phyloP scores from a whole-genome alignment of 345 rosid species.

The Tarenaya hassleriana region DNA sequence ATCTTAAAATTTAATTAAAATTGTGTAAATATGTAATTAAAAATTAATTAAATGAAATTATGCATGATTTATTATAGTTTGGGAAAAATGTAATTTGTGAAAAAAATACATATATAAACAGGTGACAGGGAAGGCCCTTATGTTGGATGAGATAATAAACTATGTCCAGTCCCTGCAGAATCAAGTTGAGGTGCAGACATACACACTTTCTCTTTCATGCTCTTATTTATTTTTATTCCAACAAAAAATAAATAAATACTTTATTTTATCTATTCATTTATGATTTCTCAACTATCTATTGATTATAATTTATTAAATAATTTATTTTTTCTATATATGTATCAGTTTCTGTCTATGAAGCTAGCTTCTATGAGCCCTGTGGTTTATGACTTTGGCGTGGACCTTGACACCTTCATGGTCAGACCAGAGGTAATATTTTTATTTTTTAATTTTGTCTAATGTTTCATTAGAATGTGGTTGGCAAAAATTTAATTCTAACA shows the following conservation, averaged over 20 bases:
- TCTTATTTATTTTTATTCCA: background rate
- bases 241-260: too few species aligned
- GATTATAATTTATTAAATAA: background rate
- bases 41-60: background rate
- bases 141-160: slow-evolving; percentile 83
- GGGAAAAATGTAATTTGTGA: slow-evolving; percentile 2
- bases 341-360: slow-evolving; percentile 71
- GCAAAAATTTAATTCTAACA: slow-evolving; percentile 37
- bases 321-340: background rate
- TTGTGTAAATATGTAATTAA: background rate
- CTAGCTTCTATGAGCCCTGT: slow-evolving; percentile 57
- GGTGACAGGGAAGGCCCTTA: slow-evolving; percentile 77
- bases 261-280: background rate
- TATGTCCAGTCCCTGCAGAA: slow-evolving; percentile 62
- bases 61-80: slow-evolving; percentile 36
- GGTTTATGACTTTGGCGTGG: slow-evolving; percentile 56
- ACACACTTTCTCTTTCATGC: background rate
- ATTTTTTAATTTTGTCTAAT: slow-evolving; percentile 30
- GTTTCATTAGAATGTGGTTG: too few species aligned
- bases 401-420: slow-evolving; percentile 37
- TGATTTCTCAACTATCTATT: background rate
- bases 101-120: too few species aligned
- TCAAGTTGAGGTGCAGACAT: slow-evolving; percentile 60
- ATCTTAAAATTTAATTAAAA: background rate
- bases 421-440: slow-evolving; percentile 43